These are phyloP conservation scores for Metschnikowia bowlesiae DNA, from an alignment of 805 yeast species.

Conservation along the genomic window DNA sequence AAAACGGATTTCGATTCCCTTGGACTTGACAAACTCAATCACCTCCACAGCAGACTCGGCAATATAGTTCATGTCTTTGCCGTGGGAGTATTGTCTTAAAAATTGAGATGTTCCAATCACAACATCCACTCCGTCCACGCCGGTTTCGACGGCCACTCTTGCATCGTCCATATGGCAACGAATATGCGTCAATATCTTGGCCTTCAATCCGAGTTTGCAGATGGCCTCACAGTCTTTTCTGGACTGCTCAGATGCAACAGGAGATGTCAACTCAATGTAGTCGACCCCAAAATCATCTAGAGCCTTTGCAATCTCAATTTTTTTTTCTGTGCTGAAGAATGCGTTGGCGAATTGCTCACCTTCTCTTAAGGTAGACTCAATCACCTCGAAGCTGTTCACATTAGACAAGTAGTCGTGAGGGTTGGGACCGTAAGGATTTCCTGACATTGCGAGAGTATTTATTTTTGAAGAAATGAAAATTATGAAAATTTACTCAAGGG, in stretches of 20 bases:
- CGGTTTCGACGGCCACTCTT: conserved; percentile 55
- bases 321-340: conserved; percentile 53
- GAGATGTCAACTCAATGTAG: conserved; percentile 56
- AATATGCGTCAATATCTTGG: conserved; percentile 55
- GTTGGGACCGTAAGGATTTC: conserved; percentile 55
- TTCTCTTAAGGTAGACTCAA: conserved; percentile 58
- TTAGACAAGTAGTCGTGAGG: conserved; percentile 55
- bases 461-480: background rate
- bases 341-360: conserved; percentile 64
- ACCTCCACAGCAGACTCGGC: conserved; percentile 56
- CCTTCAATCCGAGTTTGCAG: conserved; percentile 54
- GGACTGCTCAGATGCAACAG: conserved; percentile 56
- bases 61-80: conserved; percentile 58
- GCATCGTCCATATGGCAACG: conserved; percentile 63
- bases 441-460: conserved; percentile 13
- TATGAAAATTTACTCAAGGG: background rate
- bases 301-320: conserved; percentile 56
- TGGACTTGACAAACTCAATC: conserved; percentile 56
- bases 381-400: conserved; percentile 49
- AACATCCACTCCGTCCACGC: conserved; percentile 60
- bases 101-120: conserved; percentile 59
- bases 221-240: conserved; percentile 55
- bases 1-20: conserved; percentile 56
- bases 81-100: conserved; percentile 53
- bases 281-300: conserved; percentile 59